Percentiles rank a stretch among this genome's conserved stretches.
Conservation (phyloP, 805 yeast species). For the Barnettozyma californica region DNA sequence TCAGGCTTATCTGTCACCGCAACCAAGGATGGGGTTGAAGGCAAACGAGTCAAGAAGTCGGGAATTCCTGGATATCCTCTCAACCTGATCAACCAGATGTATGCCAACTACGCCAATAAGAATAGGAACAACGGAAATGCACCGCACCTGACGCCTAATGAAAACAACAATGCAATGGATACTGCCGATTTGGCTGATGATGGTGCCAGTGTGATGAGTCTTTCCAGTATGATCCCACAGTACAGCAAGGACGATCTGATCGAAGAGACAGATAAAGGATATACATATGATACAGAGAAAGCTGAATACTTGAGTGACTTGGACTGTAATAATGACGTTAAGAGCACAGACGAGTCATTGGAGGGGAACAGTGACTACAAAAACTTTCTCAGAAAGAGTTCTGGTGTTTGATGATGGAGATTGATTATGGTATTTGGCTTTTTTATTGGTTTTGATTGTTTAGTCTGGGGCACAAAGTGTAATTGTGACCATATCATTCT, state of each 20-base stretch:
- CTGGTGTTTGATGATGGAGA: constrained; percentile 1
- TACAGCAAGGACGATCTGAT: constrained; percentile 14
- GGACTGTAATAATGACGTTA: constrained; percentile 14
- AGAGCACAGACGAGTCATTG: constrained; percentile 7
- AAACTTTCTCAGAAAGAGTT: constrained; percentile 15
- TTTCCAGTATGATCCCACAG: constrained; percentile 26
- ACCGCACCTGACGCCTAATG: not conserved
- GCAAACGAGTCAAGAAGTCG: constrained; percentile 45
- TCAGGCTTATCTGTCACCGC: constrained; percentile 71
- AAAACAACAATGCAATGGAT: not conserved
- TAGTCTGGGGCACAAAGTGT: not conserved
- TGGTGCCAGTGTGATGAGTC: constrained; percentile 20
- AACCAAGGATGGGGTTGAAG: constrained; percentile 70
- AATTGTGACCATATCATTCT: not conserved
- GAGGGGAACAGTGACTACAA: constrained; percentile 20
- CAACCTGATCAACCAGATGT: constrained; percentile 33
- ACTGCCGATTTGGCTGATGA: constrained; percentile 11
- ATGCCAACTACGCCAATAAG: constrained; percentile 18
- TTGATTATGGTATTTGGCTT: not conserved
- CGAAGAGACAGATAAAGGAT: not conserved
- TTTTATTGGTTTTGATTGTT: not conserved
- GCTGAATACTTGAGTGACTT: constrained; percentile 11
- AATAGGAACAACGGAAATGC: not conserved
- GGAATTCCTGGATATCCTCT: constrained; percentile 37
- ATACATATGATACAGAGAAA: constrained; percentile 5